These are phyloP conservation scores for Tilletiopsis washingtonensis DNA, from an alignment of 1,284 basidiomycete species.

Conservation along the genomic window DNA sequence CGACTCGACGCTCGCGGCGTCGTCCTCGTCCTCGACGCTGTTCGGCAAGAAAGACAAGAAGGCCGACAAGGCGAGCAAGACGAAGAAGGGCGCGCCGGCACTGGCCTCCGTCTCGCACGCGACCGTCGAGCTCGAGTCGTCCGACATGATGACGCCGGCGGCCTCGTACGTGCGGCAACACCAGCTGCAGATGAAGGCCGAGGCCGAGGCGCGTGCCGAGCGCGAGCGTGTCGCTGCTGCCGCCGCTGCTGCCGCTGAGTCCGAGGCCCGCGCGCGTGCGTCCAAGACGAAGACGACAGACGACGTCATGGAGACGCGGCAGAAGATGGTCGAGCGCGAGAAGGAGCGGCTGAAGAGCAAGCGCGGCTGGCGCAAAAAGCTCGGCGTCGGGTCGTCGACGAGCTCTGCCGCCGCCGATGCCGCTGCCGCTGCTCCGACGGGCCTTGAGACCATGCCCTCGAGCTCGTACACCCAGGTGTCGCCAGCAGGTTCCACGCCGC, in stretches of 20 bases:
- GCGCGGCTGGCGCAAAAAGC: slow-evolving; percentile 41
- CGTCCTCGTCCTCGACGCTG: no score
- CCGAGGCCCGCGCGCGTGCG: slow-evolving; percentile 18
- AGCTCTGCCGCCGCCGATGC: background rate
- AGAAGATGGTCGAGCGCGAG: slow-evolving; percentile 49
- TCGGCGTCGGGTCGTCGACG: slow-evolving; percentile 43
- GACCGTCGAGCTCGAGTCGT: slow-evolving; percentile 71
- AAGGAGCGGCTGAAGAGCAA: slow-evolving; percentile 48
- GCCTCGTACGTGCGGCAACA: slow-evolving; percentile 85
- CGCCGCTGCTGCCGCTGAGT: slow-evolving; percentile 1
- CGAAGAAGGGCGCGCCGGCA: slow-evolving; percentile 59
- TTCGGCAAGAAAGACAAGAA: slow-evolving; percentile 45
- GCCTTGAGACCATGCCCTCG: slow-evolving; percentile 30
- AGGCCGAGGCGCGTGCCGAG: slow-evolving; percentile 41
- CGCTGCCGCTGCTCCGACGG: slow-evolving; percentile 15
- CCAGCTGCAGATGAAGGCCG: slow-evolving; percentile 57
- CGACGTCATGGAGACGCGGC: slow-evolving; percentile 47
- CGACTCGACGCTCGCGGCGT: slow-evolving; percentile 41
- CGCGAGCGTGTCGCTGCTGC: slow-evolving; percentile 45
- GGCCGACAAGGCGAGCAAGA: slow-evolving; percentile 44
- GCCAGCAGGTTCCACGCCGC: background rate
- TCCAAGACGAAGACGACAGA: slow-evolving; percentile 51
- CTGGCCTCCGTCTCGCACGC: slow-evolving; percentile 73
- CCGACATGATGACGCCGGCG: slow-evolving; percentile 75
- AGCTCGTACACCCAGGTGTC: slow-evolving; percentile 16